These are phyloP conservation scores for Alternaria sp. DNA, from an alignment of 2,329 filamentous ascomycete genomes.

Conservation along the genomic window DNA sequence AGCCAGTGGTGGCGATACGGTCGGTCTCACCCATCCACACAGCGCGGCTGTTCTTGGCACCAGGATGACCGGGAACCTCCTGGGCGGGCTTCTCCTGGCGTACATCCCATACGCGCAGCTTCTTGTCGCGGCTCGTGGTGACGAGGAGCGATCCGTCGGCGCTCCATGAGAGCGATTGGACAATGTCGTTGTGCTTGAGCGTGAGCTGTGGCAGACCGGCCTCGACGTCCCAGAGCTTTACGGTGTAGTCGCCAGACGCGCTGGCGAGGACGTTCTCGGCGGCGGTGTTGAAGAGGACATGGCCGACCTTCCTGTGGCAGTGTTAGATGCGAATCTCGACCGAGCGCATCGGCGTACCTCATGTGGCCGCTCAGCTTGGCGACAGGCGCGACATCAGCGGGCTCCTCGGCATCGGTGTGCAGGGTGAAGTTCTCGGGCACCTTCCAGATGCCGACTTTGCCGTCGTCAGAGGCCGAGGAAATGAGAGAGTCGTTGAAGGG, in stretches of 20 bases:
- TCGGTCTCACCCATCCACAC: constrained; percentile 99
- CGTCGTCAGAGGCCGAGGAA: constrained; percentile 94
- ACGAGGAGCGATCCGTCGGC: constrained; percentile 84
- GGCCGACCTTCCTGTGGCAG: constrained; percentile 82
- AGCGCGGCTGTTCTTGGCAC: constrained; percentile 95
- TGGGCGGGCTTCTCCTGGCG: constrained; percentile 88
- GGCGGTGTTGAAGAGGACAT: constrained; percentile 96
- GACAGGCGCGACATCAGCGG: constrained; percentile 79
- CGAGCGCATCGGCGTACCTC: constrained; percentile 61
- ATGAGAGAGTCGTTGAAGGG: constrained; percentile 95
- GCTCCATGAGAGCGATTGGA: constrained; percentile 96
- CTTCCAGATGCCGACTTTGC: constrained; percentile 96
- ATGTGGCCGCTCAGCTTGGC: constrained; percentile 86
- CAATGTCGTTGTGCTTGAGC: constrained; percentile 87
- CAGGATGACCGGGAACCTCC: constrained; percentile 83
- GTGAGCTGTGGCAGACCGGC: constrained; percentile 76
- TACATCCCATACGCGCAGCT: constrained; percentile 95
- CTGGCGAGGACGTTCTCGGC: constrained; percentile 96
- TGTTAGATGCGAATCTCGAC: constrained; percentile 20
- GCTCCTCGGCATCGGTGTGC: constrained; percentile 81
- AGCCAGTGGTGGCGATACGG: constrained; percentile 93
- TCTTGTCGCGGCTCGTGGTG: constrained; percentile 97
- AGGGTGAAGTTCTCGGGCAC: constrained; percentile 88
- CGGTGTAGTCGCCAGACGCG: constrained; percentile 89
- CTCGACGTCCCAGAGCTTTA: constrained; percentile 95